Evolutionary conservation across 2,329 filamentous ascomycete genomes (phyloP).

Genomic region (Neonectria coccinea): DNA sequence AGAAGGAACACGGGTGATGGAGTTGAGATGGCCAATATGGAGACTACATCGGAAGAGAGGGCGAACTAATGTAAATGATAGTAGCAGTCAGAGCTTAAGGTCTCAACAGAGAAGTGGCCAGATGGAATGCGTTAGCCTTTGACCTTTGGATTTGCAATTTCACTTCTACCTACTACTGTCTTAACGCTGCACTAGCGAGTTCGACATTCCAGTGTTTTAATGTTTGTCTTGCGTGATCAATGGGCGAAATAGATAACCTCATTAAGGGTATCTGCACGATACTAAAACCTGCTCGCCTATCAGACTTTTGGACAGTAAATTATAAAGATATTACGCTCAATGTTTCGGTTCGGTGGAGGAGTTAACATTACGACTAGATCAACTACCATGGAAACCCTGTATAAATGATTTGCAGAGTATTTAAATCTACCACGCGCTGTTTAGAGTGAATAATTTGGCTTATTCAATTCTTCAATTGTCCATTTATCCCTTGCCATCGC

Average conservation of each 20-base stretch:
- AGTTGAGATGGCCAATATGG: neutral
- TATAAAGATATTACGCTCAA: too few species aligned
- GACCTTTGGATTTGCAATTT: neutral
- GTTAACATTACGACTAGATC: neutral
- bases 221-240: too few species aligned
- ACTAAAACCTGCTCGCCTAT: too few species aligned
- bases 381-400: too few species aligned
- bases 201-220: neutral
- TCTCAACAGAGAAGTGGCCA: neutral
- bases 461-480: neutral
- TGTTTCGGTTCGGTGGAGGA: too few species aligned
- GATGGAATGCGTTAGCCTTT: neutral
- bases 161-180: neutral
- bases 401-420: neutral
- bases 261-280: too few species aligned
- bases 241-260: too few species aligned
- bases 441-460: neutral
- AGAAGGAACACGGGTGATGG: neutral
- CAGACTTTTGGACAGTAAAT: neutral
- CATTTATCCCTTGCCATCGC: constrained; percentile 47
- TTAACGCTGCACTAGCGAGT: too few species aligned
- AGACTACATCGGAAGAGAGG: neutral
- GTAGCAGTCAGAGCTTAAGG: neutral
- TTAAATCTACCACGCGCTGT: neutral
- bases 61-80: neutral